Conservation (phyloP, 257 asterid species). For the Solanum bulbocastanum region DNA sequence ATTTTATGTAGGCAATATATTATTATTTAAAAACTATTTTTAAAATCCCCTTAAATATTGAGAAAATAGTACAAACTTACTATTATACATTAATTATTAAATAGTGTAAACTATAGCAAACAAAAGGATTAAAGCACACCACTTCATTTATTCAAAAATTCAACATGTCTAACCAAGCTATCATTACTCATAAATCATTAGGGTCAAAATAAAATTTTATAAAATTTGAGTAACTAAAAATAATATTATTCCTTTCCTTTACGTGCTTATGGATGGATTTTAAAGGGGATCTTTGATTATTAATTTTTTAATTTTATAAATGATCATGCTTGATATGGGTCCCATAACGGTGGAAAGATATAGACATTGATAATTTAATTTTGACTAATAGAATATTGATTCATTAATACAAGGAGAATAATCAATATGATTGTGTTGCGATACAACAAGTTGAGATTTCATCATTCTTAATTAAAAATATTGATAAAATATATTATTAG, state of each 20-base stretch:
- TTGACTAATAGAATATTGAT: background rate
- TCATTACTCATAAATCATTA: background rate
- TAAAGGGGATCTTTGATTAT: background rate
- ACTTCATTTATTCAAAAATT: too few species aligned
- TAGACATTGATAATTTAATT: background rate
- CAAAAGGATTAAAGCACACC: too few species aligned
- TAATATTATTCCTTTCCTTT: background rate
- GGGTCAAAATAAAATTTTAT: background rate
- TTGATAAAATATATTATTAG: too few species aligned
- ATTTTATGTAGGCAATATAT: background rate
- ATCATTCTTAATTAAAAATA: too few species aligned
- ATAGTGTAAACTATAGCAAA: too few species aligned
- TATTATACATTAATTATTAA: too few species aligned
- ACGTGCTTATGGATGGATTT: background rate
- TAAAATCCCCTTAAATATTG: background rate
- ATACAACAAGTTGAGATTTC: too few species aligned
- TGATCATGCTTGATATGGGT: background rate
- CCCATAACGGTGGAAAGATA: background rate
- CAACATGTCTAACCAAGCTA: background rate
- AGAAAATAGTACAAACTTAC: too few species aligned
- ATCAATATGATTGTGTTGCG: background rate
- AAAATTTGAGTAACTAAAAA: background rate
- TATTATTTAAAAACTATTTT: background rate
- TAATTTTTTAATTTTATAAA: background rate
- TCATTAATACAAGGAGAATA: background rate